Base-by-base conservation (phyloP, 1,139 yeast species). In the Suhomyces panamericanus region DNA sequence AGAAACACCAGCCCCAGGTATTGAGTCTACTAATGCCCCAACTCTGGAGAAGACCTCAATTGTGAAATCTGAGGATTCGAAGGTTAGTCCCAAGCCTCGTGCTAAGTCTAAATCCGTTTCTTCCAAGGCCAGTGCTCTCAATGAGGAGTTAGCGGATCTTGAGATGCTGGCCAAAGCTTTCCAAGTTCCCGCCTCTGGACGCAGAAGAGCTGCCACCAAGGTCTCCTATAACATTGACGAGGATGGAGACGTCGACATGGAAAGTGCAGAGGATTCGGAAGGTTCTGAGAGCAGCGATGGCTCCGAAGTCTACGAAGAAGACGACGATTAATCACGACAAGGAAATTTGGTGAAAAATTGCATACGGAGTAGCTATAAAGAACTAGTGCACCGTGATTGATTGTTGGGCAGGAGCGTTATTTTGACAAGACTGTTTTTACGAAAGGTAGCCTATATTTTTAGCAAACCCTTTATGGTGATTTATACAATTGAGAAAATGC, bases 111-210 rank as follows among this genome's bases (percentile, higher is more conserved):
- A 15, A n/a, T 16, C 37, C 39, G n/a, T 27, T 29, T 27, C 42
- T 6, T 35, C 43, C 42, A 48, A 52, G 39, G 38, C 44, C 34
- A 38, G 51, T 33, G 36, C 36, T 8, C 35, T 47, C 37, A 38
- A 51, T 28, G 63, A 60, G 4, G 66, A 63, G 44, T 53, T 62
- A 20, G 63, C 60, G 2, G 66, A 62, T 32, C 50, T 62, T 32
- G 48, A 38, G 10, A 53, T 51, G 38, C 52, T 22, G 35, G 47
- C 32, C 14, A 38, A 34, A 13, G 44, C 30, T n/a, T 46, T 46
- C 55, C 40, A 46, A 16, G 46, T 32, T 2, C 49, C 49, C 3
- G 31, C 39, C 6, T 13, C 33, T 6, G 40, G 43, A 6, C 40
- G 41, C 35, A 39, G 49, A 11, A 36, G 38, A 40, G 33, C 38